These are phyloP conservation scores for Apiosordaria backusii DNA, from an alignment of 495 filamentous ascomycete genomes.

Conservation along the genomic window DNA sequence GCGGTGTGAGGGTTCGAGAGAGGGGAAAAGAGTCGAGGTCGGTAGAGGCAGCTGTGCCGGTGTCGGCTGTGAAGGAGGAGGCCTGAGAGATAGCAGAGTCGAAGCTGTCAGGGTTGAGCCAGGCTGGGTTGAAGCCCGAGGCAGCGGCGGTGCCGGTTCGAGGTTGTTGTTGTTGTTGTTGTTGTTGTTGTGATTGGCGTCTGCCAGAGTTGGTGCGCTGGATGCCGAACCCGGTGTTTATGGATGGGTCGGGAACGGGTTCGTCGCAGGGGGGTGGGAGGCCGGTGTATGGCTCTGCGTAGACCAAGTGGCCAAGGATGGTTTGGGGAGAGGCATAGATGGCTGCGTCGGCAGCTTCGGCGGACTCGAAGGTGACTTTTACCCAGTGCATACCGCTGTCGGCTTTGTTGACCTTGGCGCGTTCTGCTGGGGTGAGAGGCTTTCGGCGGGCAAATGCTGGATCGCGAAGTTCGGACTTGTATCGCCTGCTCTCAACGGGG, in stretches of 20 bases:
- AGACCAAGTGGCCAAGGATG: constrained; percentile 71
- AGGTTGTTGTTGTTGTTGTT: background rate
- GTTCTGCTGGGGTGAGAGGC: constrained; percentile 63
- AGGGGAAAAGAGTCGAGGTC: constrained; percentile 47
- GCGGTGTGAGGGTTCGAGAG: constrained; percentile 56
- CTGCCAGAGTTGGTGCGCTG: background rate
- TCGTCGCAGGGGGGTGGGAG: constrained; percentile 64
- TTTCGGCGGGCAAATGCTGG: constrained; percentile 55
- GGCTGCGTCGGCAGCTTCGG: constrained; percentile 72
- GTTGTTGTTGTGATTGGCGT: background rate
- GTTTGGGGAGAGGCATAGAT: constrained; percentile 70
- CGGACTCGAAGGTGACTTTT: constrained; percentile 86
- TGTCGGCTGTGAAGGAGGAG: constrained; percentile 49
- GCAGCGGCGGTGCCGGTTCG: constrained; percentile 5
- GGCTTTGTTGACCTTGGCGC: constrained; percentile 68
- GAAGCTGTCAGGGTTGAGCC: constrained; percentile 22
- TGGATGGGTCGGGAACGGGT: constrained; percentile 19
- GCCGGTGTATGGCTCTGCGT: constrained; percentile 72
- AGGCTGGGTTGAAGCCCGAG: constrained; percentile 13
- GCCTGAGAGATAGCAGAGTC: constrained; percentile 36
- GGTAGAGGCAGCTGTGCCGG: constrained; percentile 37
- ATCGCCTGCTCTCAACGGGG: constrained; percentile 51
- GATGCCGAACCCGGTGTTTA: background rate
- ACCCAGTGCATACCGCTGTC: constrained; percentile 85
- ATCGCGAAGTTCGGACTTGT: constrained; percentile 62